Base-by-base conservation (phyloP, 2,329 filamentous ascomycete species). In the Trematosphaeria pertusa region DNA sequence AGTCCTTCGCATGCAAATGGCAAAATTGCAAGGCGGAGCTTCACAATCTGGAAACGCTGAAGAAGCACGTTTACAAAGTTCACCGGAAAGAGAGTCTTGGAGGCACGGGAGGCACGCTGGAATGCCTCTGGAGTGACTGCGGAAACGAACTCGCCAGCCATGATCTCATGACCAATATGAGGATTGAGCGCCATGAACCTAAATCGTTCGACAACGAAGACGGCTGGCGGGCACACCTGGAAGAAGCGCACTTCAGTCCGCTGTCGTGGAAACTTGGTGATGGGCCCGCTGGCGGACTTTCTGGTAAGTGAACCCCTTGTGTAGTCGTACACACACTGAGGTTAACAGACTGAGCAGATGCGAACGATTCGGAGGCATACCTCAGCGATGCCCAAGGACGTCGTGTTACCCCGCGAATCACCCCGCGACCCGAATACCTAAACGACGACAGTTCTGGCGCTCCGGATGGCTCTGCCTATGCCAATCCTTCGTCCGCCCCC, bases 1-100 rank as follows among this genome's bases (percentile, higher is more conserved):
- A 73, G 38, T 74, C 81, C 5, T 87, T 78, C 61, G 73, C 75
- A 43, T 88, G 85, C 65, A 65, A 73, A 32, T 87, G 84, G 85
- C 67, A 76, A 40, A 66, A 70, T 1, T 88, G 85, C 61, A 65
- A 68, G 3, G 78, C 81, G 0, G 76, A 85, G 52, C 70, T 87
- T 4, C 85, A 87, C 65, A 87, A 86, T 54, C 65, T 87, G 11
- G 77, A 80, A 7, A 82, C 80, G 0, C 69, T 87, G 5, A 78
- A 78, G 50, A 81, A 81, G 46, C 85, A 88, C 62, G 67, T 85
- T 5, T 62, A 74, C 40, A 86, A 83, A 56, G 65, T 81, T 3
- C 85, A 87, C 56, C 68, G 72, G 17, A 69, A 67, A 33, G 54
- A 64, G 18, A 70, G 65, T 10, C 38, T 45, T 3, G 58, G 64